Conservation (phyloP, 805 yeast species). For the Starmerella apis region DNA sequence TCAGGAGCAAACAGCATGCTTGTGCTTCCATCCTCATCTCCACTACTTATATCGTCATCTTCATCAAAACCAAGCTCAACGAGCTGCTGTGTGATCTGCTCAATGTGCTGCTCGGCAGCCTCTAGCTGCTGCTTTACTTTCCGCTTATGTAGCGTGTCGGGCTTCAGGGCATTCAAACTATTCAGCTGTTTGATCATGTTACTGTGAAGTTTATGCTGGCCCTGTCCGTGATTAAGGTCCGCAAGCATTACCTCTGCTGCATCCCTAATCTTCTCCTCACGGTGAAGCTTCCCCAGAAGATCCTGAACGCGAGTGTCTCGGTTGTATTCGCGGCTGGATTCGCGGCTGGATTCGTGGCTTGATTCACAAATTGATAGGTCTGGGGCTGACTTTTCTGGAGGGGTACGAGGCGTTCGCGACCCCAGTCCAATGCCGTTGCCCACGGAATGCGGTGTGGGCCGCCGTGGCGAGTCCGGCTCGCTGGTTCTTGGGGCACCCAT, state of each 20-base stretch:
- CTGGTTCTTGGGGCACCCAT: slow-evolving; percentile 1
- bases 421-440: background rate
- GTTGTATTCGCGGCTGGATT: slow-evolving; percentile 3
- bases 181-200: slow-evolving; percentile 10
- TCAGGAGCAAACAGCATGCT: slow-evolving; percentile 6
- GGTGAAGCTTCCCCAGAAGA: slow-evolving; percentile 30
- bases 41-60: slow-evolving; percentile 34
- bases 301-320: slow-evolving; percentile 14
- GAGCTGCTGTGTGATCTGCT: slow-evolving; percentile 17
- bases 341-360: slow-evolving; percentile 5
- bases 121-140: slow-evolving; percentile 22
- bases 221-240: slow-evolving; percentile 23
- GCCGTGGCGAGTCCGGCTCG: slow-evolving; percentile 9
- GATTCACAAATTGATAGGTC: slow-evolving; percentile 4
- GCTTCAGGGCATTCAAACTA: slow-evolving; percentile 7
- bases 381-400: slow-evolving; percentile 7
- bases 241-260: slow-evolving; percentile 33
- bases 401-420: slow-evolving; percentile 1
- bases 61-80: slow-evolving; percentile 41
- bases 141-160: slow-evolving; percentile 13
- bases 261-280: slow-evolving; percentile 32
- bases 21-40: slow-evolving; percentile 13
- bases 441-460: background rate
- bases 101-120: slow-evolving; percentile 21
- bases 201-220: slow-evolving; percentile 8